These are phyloP conservation scores for Paspalum notatum DNA, from an alignment of 176 grass and related monocot species.

Conservation along the genomic window DNA sequence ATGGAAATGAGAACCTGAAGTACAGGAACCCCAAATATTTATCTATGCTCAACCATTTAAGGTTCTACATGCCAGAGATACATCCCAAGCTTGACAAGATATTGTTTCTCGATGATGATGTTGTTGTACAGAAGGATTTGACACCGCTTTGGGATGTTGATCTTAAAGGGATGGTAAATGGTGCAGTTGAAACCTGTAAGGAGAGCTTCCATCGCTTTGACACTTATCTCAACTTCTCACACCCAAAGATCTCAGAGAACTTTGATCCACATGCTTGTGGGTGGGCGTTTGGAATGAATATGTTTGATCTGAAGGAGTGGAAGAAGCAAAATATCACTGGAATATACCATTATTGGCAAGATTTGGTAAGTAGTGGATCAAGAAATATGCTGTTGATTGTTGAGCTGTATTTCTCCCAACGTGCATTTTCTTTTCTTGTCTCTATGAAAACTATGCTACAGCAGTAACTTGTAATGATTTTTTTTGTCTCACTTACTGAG, in stretches of 20 bases:
- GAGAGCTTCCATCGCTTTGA: no score
- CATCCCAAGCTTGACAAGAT: constrained; percentile 85
- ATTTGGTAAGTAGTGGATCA: constrained; percentile 68
- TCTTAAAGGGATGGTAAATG: constrained; percentile 9
- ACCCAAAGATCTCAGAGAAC: constrained; percentile 59
- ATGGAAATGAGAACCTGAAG: constrained; percentile 77
- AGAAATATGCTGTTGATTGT: constrained; percentile 21
- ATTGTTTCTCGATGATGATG: constrained; percentile 48
- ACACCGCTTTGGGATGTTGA: no score
- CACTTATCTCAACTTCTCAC: no score
- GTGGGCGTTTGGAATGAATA: constrained; percentile 99
- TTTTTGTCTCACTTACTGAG: constrained; percentile 35
- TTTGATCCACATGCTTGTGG: constrained; percentile 95
- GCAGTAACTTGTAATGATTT: neutral
- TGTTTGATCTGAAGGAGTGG: constrained; percentile 91
- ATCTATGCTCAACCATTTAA: no score
- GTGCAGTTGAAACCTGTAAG: neutral
- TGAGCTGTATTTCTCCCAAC: constrained; percentile 18
- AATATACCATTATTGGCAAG: constrained; percentile 99
- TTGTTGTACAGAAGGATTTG: no score
- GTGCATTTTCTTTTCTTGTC: neutral
- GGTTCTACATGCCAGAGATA: no score
- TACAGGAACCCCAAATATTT: neutral
- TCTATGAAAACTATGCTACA: neutral
- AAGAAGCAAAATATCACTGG: constrained; percentile 94